A percentile compares a stretch with the other conserved stretches of the same genome.
These are phyloP conservation scores for Paratrypanosoma confusum DNA, from an alignment of 208 protist species.

Conservation along the genomic window DNA sequence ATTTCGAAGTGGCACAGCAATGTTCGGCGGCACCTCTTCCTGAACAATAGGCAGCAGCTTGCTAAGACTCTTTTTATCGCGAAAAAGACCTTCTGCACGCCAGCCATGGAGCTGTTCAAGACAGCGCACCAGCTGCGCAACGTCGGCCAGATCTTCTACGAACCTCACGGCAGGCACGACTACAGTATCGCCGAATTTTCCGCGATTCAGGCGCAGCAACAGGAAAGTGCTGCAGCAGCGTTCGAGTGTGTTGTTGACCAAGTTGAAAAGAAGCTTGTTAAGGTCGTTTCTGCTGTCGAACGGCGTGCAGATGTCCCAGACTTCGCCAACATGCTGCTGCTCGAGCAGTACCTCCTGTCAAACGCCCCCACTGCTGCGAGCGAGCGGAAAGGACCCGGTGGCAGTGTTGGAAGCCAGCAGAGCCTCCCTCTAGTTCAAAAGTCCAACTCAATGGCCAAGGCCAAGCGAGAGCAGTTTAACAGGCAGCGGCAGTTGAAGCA, in stretches of 20 bases:
- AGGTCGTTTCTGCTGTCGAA: conserved; percentile 74
- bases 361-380: conserved; percentile 44
- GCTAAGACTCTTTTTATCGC: conserved; percentile 72
- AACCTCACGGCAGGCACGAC: conserved; percentile 79
- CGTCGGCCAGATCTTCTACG: conserved; percentile 62
- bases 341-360: conserved; percentile 86
- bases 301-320: conserved; percentile 83
- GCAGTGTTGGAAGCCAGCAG: too few relatives aligned
- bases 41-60: conserved; percentile 44
- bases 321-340: conserved; percentile 81
- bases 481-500: conserved; percentile 82
- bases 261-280: conserved; percentile 73
- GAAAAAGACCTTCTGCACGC: conserved; percentile 74
- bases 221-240: conserved; percentile 39
- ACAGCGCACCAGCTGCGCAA: conserved; percentile 62
- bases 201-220: conserved; percentile 49
- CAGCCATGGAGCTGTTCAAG: conserved; percentile 74
- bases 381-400: too few relatives aligned
- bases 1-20: conserved; percentile 79
- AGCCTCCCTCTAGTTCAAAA: too few relatives aligned
- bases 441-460: conserved; percentile 89
- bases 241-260: conserved; percentile 56
- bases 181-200: conserved; percentile 83
- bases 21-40: conserved; percentile 64
- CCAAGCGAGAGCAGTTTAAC: conserved; percentile 68